A percentile compares a stretch with the other conserved stretches of the same genome.
Evolutionary conservation across 2,329 filamentous ascomycete genomes (phyloP).

Genomic region (Monosporascus ibericus): DNA sequence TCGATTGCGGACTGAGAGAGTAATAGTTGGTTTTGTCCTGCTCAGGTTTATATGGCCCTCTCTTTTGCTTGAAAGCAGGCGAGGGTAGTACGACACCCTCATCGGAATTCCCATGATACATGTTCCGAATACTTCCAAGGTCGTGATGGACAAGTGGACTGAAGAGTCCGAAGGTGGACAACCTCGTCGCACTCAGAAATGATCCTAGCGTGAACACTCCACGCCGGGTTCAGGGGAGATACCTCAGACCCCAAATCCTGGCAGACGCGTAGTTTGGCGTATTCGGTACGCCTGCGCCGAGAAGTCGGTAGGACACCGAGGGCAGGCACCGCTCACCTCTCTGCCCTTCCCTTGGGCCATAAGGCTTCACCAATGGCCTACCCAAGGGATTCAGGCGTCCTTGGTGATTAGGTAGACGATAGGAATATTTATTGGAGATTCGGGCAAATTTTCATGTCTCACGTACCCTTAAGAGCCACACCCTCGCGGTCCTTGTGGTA

Average conservation of each 20-base stretch:
- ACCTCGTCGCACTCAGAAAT: background rate
- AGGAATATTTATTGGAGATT: background rate
- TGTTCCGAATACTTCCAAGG: background rate
- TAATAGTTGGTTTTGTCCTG: no score
- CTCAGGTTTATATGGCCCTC: no score
- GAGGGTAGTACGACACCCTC: no score
- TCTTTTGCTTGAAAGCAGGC: no score
- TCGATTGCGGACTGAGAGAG: no score
- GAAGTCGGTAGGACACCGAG: slow-evolving; percentile 1
- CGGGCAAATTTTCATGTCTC: background rate
- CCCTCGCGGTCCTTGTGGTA: background rate
- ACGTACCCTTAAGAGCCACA: background rate
- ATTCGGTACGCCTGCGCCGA: background rate
- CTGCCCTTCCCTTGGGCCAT: no score
- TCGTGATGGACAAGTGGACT: background rate
- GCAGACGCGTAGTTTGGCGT: background rate
- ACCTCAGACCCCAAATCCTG: background rate
- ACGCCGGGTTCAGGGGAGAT: background rate
- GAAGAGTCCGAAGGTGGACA: background rate
- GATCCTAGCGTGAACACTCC: background rate
- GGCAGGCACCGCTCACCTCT: background rate
- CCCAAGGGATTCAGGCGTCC: no score
- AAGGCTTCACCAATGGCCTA: no score
- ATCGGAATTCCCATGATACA: background rate
- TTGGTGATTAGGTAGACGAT: no score